phyloP scores from a whole-genome alignment of 257 asterid species.

The Nyctanthes arbortristis region DNA sequence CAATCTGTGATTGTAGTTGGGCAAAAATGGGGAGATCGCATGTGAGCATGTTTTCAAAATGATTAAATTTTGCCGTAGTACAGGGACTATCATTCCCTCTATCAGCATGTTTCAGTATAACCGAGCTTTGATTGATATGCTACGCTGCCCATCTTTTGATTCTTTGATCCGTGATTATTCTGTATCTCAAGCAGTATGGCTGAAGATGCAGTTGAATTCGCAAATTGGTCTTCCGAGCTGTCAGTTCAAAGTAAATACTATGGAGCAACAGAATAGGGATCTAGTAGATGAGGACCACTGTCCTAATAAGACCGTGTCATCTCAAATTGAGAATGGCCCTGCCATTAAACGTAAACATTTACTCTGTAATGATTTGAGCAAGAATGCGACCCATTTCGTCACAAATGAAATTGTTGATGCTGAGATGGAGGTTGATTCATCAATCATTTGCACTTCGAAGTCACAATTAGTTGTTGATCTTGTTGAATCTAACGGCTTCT shows the following conservation, averaged over 20 bases:
- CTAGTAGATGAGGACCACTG: slow-evolving; percentile 13
- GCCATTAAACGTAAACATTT: slow-evolving; percentile 29
- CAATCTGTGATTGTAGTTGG: slow-evolving; percentile 82
- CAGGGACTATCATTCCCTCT: slow-evolving; percentile 52
- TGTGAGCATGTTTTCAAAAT: slow-evolving; percentile 80
- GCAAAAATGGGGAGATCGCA: slow-evolving; percentile 73
- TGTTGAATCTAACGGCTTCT: slow-evolving; percentile 23
- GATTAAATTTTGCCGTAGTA: slow-evolving; percentile 62
- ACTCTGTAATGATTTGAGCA: slow-evolving; percentile 18
- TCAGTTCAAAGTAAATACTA: slow-evolving; percentile 18
- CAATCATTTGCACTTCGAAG: slow-evolving; percentile 23
- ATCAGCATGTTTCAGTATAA: slow-evolving; percentile 69
- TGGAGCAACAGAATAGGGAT: slow-evolving; percentile 31
- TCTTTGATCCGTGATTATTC: slow-evolving; percentile 87
- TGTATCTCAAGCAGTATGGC: slow-evolving; percentile 67
- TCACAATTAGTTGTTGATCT: slow-evolving; percentile 27
- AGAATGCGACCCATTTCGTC: slow-evolving; percentile 10
- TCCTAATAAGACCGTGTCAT: slow-evolving; percentile 17
- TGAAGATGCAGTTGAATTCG: slow-evolving; percentile 60
- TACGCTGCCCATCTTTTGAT: slow-evolving; percentile 62
- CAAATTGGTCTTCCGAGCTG: slow-evolving; percentile 43
- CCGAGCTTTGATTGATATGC: slow-evolving; percentile 66
- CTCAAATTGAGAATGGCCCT: slow-evolving; percentile 24
- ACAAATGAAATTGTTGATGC: slow-evolving; percentile 31
- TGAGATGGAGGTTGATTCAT: slow-evolving; percentile 41